phyloP scores from a whole-genome alignment of 345 rosid genomes.

The Eucalyptus pauciflora region DNA sequence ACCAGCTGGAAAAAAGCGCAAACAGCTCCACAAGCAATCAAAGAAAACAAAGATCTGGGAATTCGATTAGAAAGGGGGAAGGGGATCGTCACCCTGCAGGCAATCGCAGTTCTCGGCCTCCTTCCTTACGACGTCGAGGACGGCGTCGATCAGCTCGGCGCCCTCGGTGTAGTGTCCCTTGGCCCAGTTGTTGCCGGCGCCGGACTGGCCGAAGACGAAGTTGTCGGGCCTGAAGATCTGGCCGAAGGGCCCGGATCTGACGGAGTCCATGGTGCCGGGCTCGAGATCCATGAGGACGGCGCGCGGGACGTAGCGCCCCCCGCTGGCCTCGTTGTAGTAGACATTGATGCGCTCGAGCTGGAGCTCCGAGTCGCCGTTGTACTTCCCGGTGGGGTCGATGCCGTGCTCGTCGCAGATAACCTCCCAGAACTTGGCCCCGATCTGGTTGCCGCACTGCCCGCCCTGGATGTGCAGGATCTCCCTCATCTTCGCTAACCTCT shows the following conservation, averaged over 20 bases:
- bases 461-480: constrained; percentile 6
- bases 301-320: constrained; percentile 5
- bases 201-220: constrained; percentile 4
- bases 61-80: background rate
- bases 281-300: constrained; percentile 9
- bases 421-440: constrained; percentile 10
- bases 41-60: background rate
- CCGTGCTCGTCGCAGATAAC: constrained; percentile 10
- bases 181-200: constrained; percentile 7
- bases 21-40: background rate
- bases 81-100: background rate
- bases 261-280: constrained; percentile 6
- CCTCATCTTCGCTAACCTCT: background rate
- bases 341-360: constrained; percentile 6
- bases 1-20: background rate
- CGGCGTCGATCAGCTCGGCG: constrained; percentile 1
- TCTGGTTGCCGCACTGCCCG: constrained; percentile 7
- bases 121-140: constrained; percentile 1
- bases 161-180: constrained; percentile 5
- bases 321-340: constrained; percentile 6
- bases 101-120: constrained; percentile 7
- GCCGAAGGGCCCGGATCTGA: constrained; percentile 2
- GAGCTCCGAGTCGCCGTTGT: constrained; percentile 1
- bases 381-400: background rate
- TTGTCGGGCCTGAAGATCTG: constrained; percentile 9